Conservation (phyloP, 768 basidiomycete species). For the Strobilomyces dryophilus region DNA sequence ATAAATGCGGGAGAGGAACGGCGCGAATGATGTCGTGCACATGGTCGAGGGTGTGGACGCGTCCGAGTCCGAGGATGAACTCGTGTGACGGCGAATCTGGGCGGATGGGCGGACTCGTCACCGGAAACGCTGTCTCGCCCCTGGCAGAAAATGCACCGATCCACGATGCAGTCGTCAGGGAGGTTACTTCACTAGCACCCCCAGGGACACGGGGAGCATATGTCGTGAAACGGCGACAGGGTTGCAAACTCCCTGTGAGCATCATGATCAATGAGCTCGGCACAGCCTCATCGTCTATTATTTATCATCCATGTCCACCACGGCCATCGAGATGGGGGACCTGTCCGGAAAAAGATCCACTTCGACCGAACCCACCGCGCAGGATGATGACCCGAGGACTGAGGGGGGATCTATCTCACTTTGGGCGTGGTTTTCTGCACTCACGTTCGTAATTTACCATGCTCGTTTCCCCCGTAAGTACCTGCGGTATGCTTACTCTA, state of each 20-base stretch:
- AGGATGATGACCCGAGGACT: slow-evolving; percentile 1
- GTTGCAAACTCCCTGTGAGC: slow-evolving; percentile 27
- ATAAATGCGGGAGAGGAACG: slow-evolving; percentile 34
- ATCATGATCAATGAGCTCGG: neutral
- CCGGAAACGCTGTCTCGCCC: neutral
- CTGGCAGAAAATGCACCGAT: slow-evolving; percentile 25
- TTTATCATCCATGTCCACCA: too few relatives aligned
- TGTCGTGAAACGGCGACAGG: slow-evolving; percentile 36
- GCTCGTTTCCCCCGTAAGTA: neutral
- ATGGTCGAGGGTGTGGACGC: slow-evolving; percentile 28
- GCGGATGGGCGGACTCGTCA: too few relatives aligned
- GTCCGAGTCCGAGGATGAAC: slow-evolving; percentile 33
- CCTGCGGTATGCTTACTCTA: slow-evolving; percentile 1
- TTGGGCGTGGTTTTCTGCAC: slow-evolving; percentile 39
- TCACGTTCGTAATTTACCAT: slow-evolving; percentile 24
- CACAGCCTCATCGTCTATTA: neutral
- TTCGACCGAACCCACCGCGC: slow-evolving; percentile 11
- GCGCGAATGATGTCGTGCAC: slow-evolving; percentile 21
- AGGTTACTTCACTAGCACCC: slow-evolving; percentile 26
- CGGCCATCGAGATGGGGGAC: slow-evolving; percentile 40
- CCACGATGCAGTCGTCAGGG: slow-evolving; percentile 36
- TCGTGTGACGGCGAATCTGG: too few relatives aligned
- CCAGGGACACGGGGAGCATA: slow-evolving; percentile 26
- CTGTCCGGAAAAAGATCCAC: slow-evolving; percentile 19
- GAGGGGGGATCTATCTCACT: slow-evolving; percentile 27